phyloP scores from a whole-genome alignment of 495 filamentous ascomycete genomes.

The Elaphomyces granulatus region DNA sequence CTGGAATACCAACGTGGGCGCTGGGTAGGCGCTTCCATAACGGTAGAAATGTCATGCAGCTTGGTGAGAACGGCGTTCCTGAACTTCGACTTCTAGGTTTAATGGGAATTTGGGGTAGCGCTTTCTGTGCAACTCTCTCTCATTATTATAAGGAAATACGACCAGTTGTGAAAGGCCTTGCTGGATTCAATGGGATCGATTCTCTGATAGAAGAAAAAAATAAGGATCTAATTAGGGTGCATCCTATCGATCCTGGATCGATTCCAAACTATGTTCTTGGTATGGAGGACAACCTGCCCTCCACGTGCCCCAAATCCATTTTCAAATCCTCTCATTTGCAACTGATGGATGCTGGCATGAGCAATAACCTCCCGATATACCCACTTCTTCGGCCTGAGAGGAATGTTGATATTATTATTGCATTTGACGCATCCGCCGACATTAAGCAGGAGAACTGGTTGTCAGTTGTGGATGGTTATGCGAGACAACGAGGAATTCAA shows the following conservation, averaged over 20 bases:
- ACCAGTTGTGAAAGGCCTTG: slow-evolving; percentile 57
- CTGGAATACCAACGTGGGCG: slow-evolving; percentile 91
- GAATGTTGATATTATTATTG: slow-evolving; percentile 80
- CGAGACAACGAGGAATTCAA: slow-evolving; percentile 69
- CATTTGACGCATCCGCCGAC: slow-evolving; percentile 76
- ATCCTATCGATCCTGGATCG: slow-evolving; percentile 78
- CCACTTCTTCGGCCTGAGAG: slow-evolving; percentile 77
- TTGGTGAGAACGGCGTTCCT: slow-evolving; percentile 49
- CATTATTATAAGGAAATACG: slow-evolving; percentile 93
- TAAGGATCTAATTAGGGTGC: slow-evolving; percentile 71
- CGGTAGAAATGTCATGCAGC: slow-evolving; percentile 37
- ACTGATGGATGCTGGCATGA: slow-evolving; percentile 96
- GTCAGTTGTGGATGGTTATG: slow-evolving; percentile 82
- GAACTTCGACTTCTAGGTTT: slow-evolving; percentile 68
- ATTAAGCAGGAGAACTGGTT: slow-evolving; percentile 88
- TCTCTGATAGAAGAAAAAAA: slow-evolving; percentile 70
- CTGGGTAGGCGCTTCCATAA: slow-evolving; percentile 68
- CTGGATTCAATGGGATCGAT: slow-evolving; percentile 66
- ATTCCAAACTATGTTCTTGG: slow-evolving; percentile 80
- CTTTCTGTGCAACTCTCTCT: slow-evolving; percentile 86
- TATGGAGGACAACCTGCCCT: slow-evolving; percentile 58
- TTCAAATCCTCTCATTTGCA: slow-evolving; percentile 56
- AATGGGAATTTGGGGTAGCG: slow-evolving; percentile 87
- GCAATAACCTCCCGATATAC: slow-evolving; percentile 92
- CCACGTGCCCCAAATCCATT: slow-evolving; percentile 59